A percentile compares a stretch with the other conserved stretches of the same genome.
phyloP scores from a whole-genome alignment of 768 basidiomycete genomes.

The Clavulina sp. region DNA sequence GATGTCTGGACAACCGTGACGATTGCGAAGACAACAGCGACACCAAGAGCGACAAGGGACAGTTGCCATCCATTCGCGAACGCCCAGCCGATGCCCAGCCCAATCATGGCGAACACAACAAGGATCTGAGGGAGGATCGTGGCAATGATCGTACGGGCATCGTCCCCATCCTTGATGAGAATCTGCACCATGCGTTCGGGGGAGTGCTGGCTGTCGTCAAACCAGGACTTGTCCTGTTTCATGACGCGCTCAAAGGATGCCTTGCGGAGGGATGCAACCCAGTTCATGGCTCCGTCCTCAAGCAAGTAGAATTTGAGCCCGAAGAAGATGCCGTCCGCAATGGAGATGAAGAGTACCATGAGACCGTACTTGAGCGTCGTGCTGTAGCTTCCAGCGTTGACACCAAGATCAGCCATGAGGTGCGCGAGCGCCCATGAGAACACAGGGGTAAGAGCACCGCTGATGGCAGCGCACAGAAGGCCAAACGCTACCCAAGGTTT shows the following conservation, averaged over 20 bases:
- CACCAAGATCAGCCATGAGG: constrained; percentile 15
- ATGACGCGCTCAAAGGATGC: constrained; percentile 41
- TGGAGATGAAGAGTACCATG: constrained; percentile 44
- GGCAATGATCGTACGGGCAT: constrained; percentile 60
- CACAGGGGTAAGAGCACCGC: constrained; percentile 75
- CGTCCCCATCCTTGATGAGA: constrained; percentile 79
- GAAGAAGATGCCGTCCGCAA: constrained; percentile 54
- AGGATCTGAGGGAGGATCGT: constrained; percentile 51
- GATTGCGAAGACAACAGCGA: constrained; percentile 67
- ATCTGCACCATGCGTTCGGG: constrained; percentile 48
- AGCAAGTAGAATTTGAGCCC: constrained; percentile 67
- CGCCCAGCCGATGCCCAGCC: constrained; percentile 78
- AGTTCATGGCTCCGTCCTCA: constrained; percentile 53
- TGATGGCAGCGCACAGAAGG: constrained; percentile 44
- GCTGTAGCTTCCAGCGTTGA: constrained; percentile 15
- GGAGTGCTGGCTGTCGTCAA: constrained; percentile 49
- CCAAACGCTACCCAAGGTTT: constrained; percentile 58
- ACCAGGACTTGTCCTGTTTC: constrained; percentile 72
- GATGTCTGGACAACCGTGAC: constrained; percentile 58
- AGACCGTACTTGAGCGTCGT: constrained; percentile 10
- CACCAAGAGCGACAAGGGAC: constrained; percentile 73
- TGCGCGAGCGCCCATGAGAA: constrained; percentile 58
- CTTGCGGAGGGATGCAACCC: constrained; percentile 52
- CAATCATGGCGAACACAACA: constrained; percentile 66
- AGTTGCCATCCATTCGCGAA: constrained; percentile 79